Conservation (phyloP, 2,329 filamentous ascomycete genomes). For the Hymenoscyphus scutula region DNA sequence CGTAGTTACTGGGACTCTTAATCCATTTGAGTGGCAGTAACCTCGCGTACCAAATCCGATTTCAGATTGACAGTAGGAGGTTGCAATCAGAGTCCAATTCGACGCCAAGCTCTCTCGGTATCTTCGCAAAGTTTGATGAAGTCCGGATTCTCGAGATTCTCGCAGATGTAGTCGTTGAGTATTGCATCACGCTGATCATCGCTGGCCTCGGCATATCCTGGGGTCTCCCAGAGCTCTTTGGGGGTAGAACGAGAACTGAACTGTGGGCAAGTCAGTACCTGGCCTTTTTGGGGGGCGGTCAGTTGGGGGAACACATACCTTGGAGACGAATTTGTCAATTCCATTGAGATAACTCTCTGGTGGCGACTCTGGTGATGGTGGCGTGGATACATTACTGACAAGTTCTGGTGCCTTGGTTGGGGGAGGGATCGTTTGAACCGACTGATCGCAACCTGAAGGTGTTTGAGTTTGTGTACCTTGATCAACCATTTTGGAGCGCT, state of each 20-base stretch:
- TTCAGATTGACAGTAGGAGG: neutral
- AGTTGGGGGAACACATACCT: neutral
- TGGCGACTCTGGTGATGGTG: slow-evolving; percentile 16
- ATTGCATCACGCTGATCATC: slow-evolving; percentile 41
- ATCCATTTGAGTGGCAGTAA: neutral
- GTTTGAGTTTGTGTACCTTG: slow-evolving; percentile 34
- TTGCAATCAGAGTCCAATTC: slow-evolving; percentile 43
- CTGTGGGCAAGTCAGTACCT: neutral
- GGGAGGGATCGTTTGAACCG: slow-evolving; percentile 4
- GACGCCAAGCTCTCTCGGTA: slow-evolving; percentile 48
- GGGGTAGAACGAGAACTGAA: slow-evolving; percentile 26
- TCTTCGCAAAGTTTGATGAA: slow-evolving; percentile 52
- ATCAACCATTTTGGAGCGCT: slow-evolving; percentile 33
- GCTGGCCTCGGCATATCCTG: slow-evolving; percentile 29
- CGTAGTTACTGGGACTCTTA: slow-evolving; percentile 4
- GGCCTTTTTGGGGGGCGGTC: neutral
- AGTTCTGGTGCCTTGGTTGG: slow-evolving; percentile 5
- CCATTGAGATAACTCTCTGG: slow-evolving; percentile 23
- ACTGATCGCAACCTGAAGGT: slow-evolving; percentile 22
- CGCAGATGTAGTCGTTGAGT: slow-evolving; percentile 50
- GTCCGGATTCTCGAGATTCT: slow-evolving; percentile 46
- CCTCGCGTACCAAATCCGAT: slow-evolving; percentile 2
- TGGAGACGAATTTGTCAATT: slow-evolving; percentile 28
- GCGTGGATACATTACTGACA: neutral
- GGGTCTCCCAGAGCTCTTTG: slow-evolving; percentile 30